Evolutionary conservation across 179 eudicot genomes (phyloP), one percentile per base, ranked within the genome.

Genomic region (Beta macrorhiza): DNA sequence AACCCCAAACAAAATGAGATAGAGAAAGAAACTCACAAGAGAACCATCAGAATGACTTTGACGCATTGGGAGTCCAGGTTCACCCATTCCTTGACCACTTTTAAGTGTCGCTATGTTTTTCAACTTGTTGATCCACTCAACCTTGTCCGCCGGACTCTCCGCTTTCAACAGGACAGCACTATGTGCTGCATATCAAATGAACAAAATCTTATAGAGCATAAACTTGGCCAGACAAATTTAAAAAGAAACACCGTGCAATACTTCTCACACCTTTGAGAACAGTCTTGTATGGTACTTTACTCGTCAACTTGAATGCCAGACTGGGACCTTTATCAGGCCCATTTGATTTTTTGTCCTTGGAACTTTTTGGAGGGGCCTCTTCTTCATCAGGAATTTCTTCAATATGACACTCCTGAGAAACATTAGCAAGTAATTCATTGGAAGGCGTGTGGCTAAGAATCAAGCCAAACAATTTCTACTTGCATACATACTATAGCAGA

Each of bases 11-110:
- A 47, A 25, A 44, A 44, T 15, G 8, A 22, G 57, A 22, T 57
- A 49, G 65, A 53, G 32, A 56, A n/a, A 55, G 10, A 22, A 62
- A 86, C 94, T 91, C 83, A 97, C 99, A 83, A 97, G 97, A 79
- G 99, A 97, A 57, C 99, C 97, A 87, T 97, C 99, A 72, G 99
- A 94, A 67, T 84, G 90, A 86, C 97, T 93, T 86, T 93, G 97
- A 68, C 99, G 93, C 87, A 97, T 90, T 7, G 91, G 82, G 82
- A 77, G 84, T 76, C 90, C 91, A 75, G 90, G 79, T 82, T 92
- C 98, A 79, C 88, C 86, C 79, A 84, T 90, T 72, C 89, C 87
- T 81, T 87, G 92, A 88, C 92, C 93, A 80, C 91, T 94, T 84
- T 91, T 94, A 76, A 90, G 89, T 67, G 87, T 90, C 69, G 88